Evolutionary conservation across 148 eudicot genomes (phyloP), one percentile per base, ranked within the genome.

Genomic region (Amaranthus hypochondriacus): DNA sequence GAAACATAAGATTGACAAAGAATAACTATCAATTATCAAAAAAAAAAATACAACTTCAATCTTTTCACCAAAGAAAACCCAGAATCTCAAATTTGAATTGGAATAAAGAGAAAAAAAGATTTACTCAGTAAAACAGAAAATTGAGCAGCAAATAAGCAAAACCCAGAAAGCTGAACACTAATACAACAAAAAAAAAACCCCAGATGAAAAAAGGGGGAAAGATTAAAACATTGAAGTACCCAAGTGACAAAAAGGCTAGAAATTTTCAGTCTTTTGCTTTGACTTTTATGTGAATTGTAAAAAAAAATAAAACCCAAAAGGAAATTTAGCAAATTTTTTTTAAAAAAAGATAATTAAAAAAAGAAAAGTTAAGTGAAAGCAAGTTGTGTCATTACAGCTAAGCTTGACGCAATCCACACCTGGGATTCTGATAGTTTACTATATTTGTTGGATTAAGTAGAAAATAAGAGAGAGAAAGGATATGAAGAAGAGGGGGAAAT

Each of bases 281-380:
- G 80, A 77, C 80, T 77, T 77, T 71, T 48, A 55, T 77, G 58
- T 71, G 70, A 77, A 71, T 12, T 62, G 62, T 59, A 62, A 69
- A 50, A 13, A 56, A 56, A 9, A n/a, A 2, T 43, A 42, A 60
- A 39, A 62, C 8, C 5, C 5, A 48, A 49, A 60, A 73, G 52
- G 6, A 61, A 28, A 50, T 49, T 48, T 4, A n/a, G 0, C 51
- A 49, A 50, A 3, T 68, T 21, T 14, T 14, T 14, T 5, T 56
- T 56, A 4, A 8, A 4, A 12, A 18, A 11, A 18, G 11, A 14
- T 7, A 12, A 28, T 28, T 28, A 43, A 46, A 14, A 52, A 52
- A 46, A 14, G 15, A 52, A 42, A 48, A 61, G 13, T 42, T 57
- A 48, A 28, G 1, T 67, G 21, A 14, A 66, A 59, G 57, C 9